Percentiles rank a stretch among this genome's conserved stretches.
Conservation (phyloP, 225 moss, liverwort and hornwort genomes). For the Climacium dendroides region DNA sequence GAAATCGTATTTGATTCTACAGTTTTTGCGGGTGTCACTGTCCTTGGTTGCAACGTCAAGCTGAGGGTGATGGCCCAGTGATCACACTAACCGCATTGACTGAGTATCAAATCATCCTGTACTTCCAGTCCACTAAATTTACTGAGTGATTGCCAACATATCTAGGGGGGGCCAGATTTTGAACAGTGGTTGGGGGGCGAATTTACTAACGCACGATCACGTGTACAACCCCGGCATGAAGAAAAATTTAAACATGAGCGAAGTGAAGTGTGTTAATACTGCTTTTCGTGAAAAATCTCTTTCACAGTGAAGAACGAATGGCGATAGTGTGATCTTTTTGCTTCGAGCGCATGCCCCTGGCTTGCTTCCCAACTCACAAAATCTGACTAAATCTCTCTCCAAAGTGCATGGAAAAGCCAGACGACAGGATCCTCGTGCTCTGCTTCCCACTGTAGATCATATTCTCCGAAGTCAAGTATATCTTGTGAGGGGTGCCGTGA, state of each 20-base stretch:
- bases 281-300: not conserved
- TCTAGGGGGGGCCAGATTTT: slow-evolving; percentile 8
- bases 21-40: not conserved
- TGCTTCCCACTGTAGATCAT: not conserved
- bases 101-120: slow-evolving; percentile 28
- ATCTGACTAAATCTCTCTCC: slow-evolving; percentile 18
- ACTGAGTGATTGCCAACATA: slow-evolving; percentile 8
- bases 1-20: slow-evolving; percentile 10
- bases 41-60: slow-evolving; percentile 12
- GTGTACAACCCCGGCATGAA: slow-evolving; percentile 9
- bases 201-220: slow-evolving; percentile 1
- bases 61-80: slow-evolving; percentile 18
- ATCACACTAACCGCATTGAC: slow-evolving; percentile 36
- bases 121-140: slow-evolving; percentile 14
- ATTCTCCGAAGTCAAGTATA: not conserved
- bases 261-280: not conserved
- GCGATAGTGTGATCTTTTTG: no score
- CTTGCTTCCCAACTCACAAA: not conserved
- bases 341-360: not conserved
- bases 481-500: not conserved
- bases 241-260: not conserved
- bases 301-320: not conserved
- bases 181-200: slow-evolving; percentile 11
- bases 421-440: slow-evolving; percentile 11
- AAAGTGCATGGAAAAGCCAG: not conserved